A percentile compares a stretch with the other conserved stretches of the same genome.
Evolutionary conservation across 208 protist genomes (phyloP).

Genomic region (Angomonas ambiguus): DNA sequence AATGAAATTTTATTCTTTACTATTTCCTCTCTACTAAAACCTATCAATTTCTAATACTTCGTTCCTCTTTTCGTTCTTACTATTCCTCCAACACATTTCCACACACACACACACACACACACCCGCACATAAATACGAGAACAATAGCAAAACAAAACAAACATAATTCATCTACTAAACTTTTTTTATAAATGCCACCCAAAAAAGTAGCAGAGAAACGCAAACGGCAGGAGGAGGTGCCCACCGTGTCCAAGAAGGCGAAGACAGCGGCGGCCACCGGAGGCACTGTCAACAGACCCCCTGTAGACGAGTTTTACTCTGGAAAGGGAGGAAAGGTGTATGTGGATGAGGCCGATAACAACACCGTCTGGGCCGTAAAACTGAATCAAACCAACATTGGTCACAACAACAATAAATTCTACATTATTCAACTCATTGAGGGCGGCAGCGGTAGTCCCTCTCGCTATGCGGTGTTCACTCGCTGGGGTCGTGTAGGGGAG

Average conservation of each 20-base stretch:
- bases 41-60: no score
- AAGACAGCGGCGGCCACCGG: neutral
- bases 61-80: no score
- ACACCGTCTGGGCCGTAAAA: constrained; percentile 30
- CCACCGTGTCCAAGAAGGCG: neutral
- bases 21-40: no score
- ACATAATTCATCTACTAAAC: neutral
- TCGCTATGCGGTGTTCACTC: constrained; percentile 41
- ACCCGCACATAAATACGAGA: no score
- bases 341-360: neutral
- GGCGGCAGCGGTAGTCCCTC: constrained; percentile 10
- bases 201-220: neutral
- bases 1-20: no score
- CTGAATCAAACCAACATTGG: constrained; percentile 81
- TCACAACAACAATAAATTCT: constrained; percentile 34
- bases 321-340: constrained; percentile 1
- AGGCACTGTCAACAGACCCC: neutral
- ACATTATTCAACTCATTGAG: constrained; percentile 61
- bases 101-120: no score
- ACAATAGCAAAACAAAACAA: no score
- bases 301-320: constrained; percentile 17
- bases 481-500: constrained; percentile 73
- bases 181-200: neutral
- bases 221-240: neutral
- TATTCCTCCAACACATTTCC: no score